These are phyloP conservation scores for Wickerhamiella azyma DNA, from an alignment of 805 yeast genomes.

Conservation along the genomic window DNA sequence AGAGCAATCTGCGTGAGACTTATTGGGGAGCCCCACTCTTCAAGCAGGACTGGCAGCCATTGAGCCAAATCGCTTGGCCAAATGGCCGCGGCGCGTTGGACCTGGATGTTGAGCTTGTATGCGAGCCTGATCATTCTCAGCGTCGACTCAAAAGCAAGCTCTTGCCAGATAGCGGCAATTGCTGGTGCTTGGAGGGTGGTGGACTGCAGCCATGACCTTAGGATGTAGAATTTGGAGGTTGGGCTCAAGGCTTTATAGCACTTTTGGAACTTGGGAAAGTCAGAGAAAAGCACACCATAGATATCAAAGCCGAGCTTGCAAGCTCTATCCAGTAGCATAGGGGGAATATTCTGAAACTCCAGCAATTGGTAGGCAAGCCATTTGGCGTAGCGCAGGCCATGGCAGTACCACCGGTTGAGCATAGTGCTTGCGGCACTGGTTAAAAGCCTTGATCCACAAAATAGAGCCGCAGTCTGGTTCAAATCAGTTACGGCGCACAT, in stretches of 20 bases:
- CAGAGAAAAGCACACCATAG: slow-evolving; percentile 8
- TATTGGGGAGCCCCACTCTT: slow-evolving; percentile 28
- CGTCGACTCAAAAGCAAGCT: slow-evolving; percentile 5
- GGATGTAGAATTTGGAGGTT: slow-evolving; percentile 12
- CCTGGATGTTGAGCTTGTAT: background rate
- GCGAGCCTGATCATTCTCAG: background rate
- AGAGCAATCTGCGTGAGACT: slow-evolving; percentile 27
- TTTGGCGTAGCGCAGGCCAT: slow-evolving; percentile 11
- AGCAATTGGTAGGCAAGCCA: slow-evolving; percentile 18
- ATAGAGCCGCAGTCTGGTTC: background rate
- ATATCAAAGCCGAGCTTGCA: slow-evolving; percentile 19
- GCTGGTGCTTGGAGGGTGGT: slow-evolving; percentile 8
- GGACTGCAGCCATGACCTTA: slow-evolving; percentile 5
- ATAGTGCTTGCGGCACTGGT: background rate
- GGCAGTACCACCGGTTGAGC: slow-evolving; percentile 12
- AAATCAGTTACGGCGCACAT: background rate
- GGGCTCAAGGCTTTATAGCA: slow-evolving; percentile 9
- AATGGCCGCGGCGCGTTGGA: slow-evolving; percentile 17
- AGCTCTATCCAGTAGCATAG: slow-evolving; percentile 14
- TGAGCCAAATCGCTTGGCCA: slow-evolving; percentile 5
- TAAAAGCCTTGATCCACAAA: slow-evolving; percentile 7
- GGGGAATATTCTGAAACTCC: slow-evolving; percentile 1
- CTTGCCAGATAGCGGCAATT: slow-evolving; percentile 13
- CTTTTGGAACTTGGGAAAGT: background rate
- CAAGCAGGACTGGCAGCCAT: slow-evolving; percentile 12